These are phyloP conservation scores for Triticum aestivum DNA, from an alignment of 176 grass and related monocot species.

Conservation along the genomic window DNA sequence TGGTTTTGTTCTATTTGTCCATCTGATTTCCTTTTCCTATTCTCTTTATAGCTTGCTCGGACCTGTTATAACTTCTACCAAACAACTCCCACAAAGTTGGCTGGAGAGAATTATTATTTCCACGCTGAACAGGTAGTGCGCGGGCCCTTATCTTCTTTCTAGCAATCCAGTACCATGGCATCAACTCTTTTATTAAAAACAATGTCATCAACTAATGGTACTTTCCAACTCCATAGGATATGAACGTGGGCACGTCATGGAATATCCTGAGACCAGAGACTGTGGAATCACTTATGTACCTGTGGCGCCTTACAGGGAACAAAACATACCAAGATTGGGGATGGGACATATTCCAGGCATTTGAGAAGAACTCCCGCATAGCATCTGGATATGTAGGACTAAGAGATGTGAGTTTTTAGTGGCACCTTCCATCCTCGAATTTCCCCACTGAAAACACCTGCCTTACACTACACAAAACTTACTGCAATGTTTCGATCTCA, in stretches of 20 bases:
- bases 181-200: constrained; percentile 4
- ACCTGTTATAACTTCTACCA: constrained; percentile 99
- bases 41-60: constrained; percentile 64
- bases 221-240: constrained; percentile 62
- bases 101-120: constrained; percentile 96
- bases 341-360: constrained; percentile 99
- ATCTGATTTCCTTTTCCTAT: not conserved
- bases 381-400: constrained; percentile 93
- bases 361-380: constrained; percentile 92
- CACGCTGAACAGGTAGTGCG: constrained; percentile 59
- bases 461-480: not conserved
- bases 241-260: constrained; percentile 98
- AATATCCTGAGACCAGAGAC: constrained; percentile 99
- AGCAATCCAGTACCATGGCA: not conserved
- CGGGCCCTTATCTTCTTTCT: constrained; percentile 13
- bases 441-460: not conserved
- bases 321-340: constrained; percentile 99
- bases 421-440: constrained; percentile 5
- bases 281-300: constrained; percentile 92
- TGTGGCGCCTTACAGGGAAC: constrained; percentile 91
- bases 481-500: constrained; percentile 29
- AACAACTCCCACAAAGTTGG: constrained; percentile 92
- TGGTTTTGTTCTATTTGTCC: constrained; percentile 24
- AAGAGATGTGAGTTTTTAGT: constrained; percentile 69
- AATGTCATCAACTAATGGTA: not conserved